Percentiles rank a stretch among this genome's conserved stretches.
phyloP scores from a whole-genome alignment of 371 early-diverging fungal species.

The Rhizomucor pusillus region DNA sequence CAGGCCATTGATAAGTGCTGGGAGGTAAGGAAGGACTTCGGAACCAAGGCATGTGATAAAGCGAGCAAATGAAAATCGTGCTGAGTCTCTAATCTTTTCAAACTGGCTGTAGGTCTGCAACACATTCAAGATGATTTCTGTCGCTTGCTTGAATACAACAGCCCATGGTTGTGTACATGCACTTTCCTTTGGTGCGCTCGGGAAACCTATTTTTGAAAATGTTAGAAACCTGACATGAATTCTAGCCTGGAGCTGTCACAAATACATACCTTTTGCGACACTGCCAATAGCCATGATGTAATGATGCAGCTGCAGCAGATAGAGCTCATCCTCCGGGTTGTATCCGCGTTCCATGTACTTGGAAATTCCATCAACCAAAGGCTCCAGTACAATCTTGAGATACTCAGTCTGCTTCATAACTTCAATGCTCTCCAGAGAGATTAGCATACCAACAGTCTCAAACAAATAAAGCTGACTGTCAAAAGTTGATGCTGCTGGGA shows the following conservation, averaged over 20 bases:
- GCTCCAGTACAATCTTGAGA: conserved; percentile 72
- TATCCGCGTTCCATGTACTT: conserved; percentile 50
- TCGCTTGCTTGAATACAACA: conserved; percentile 75
- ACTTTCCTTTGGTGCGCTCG: conserved; percentile 56
- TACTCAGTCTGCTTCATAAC: conserved; percentile 73
- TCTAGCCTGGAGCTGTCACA: neutral
- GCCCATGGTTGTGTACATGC: conserved; percentile 56
- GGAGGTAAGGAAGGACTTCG: conserved; percentile 79
- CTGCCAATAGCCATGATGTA: conserved; percentile 86
- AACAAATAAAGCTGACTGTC: conserved; percentile 88
- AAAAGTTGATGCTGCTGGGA: conserved; percentile 58
- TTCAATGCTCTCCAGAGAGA: conserved; percentile 72
- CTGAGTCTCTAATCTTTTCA: conserved; percentile 79
- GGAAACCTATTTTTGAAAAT: conserved; percentile 61
- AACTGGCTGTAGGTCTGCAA: conserved; percentile 68
- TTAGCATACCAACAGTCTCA: conserved; percentile 88
- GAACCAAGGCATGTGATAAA: conserved; percentile 85
- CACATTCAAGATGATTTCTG: conserved; percentile 76
- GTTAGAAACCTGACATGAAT: neutral
- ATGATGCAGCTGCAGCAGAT: conserved; percentile 77
- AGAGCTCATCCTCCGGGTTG: conserved; percentile 63
- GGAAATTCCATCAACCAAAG: conserved; percentile 77
- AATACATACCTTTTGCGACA: conserved; percentile 69
- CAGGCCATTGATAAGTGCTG: conserved; percentile 76
- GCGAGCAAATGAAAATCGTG: conserved; percentile 84